Base-by-base conservation (phyloP, 805 yeast species). In the Nakazawaea populi region DNA sequence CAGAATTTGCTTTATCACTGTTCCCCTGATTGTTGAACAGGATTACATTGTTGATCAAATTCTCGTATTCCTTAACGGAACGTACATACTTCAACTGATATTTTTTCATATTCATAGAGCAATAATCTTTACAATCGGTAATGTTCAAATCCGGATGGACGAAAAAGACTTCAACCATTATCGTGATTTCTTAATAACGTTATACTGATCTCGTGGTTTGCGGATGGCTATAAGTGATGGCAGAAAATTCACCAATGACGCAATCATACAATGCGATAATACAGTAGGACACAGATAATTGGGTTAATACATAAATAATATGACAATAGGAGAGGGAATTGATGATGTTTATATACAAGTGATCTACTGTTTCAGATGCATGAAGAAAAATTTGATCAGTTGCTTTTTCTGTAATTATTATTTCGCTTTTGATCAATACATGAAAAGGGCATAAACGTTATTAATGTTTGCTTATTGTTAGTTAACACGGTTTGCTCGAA, bases 121-220 rank as follows among this genome's bases (percentile, higher is more conserved):
- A 35, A 14, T 6, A 39, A 27, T 45, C 46, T 29, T 40, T 6
- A 9, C 46, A 45, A 35, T 50, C 46, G 11, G 49, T 46, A n/a
- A 51, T 34, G 14, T 42, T 31, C 37, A 51, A 43, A 41, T 51
- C 42, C 6, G 53, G 49, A 32, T 51, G 49, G 10, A 51, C 53
- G 8, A 37, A 36, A 38, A 42, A 51, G 6, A 51, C 47, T 42
- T 51, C 47, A 29, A 46, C 47, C 53, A 51, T 51, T 24, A 32
- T 32, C 11, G 11, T 18, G 24, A 18, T 18, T 18, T 18, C 3
- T 18, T 18, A 18, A 18, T 18, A 18, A 18, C 24, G 24, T 10
- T 42, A 14, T 12, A 42, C 12, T 30, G 28, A 30, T 30, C 35
- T 34, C 36, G 36, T 34, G 12, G 24, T 18, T 18, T 18, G 24